These are phyloP conservation scores for Knoxia roxburghii DNA, from an alignment of 257 asterid genomes.

Conservation along the genomic window DNA sequence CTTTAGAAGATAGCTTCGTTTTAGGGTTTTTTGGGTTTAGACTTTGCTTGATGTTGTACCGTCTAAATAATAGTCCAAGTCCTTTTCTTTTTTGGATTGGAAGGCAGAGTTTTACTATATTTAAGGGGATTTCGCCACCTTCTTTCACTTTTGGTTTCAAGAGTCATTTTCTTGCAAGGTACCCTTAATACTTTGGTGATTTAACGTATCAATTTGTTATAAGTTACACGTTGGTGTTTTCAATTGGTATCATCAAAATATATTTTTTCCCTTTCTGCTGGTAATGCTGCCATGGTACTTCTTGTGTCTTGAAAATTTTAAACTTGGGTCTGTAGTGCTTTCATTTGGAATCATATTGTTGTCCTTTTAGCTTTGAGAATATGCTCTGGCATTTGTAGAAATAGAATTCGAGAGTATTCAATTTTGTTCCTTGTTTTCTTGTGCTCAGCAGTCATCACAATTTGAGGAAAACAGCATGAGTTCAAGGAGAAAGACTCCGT, in stretches of 20 bases:
- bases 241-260: background rate
- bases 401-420: background rate
- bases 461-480: constrained; percentile 49
- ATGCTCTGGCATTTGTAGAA: background rate
- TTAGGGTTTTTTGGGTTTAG: constrained; percentile 3
- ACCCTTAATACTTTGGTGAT: background rate
- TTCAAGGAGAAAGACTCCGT: constrained; percentile 84
- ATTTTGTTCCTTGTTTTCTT: background rate
- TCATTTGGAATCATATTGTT: background rate
- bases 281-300: background rate
- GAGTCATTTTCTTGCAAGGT: too few relatives aligned
- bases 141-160: too few relatives aligned
- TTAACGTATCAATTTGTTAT: background rate
- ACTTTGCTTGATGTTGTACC: background rate
- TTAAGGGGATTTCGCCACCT: background rate
- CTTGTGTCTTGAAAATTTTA: background rate
- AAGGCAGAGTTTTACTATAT: background rate
- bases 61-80: background rate
- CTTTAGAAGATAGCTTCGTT: background rate
- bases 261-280: background rate
- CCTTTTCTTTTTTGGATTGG: background rate
- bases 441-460: constrained; percentile 19
- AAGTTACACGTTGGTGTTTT: background rate
- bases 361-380: background rate
- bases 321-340: background rate